These are phyloP conservation scores for Stentor roeselii DNA, from an alignment of 73 alveolate genomes.

Conservation along the genomic window DNA sequence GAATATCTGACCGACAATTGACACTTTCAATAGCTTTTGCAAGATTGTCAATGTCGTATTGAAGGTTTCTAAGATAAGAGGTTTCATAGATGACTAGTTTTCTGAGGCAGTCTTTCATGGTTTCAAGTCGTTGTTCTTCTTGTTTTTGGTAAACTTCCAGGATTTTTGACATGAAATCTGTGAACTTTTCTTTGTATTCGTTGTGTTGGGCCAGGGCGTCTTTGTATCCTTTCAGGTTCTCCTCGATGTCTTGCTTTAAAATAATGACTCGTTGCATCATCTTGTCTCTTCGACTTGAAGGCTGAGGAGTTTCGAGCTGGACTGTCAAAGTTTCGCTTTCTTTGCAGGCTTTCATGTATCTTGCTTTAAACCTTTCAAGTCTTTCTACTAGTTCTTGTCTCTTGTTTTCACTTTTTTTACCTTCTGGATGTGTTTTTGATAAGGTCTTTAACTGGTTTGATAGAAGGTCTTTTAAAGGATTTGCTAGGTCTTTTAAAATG, in stretches of 20 bases:
- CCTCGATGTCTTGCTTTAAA: background rate
- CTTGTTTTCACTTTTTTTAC: background rate
- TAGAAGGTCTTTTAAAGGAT: conserved; percentile 22
- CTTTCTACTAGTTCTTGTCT: background rate
- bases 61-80: conserved; percentile 29
- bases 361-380: background rate
- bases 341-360: conserved; percentile 14
- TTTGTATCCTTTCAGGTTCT: background rate
- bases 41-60: conserved; percentile 28
- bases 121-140: conserved; percentile 30
- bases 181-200: background rate
- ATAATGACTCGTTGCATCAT: background rate
- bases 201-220: background rate
- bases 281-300: conserved; percentile 6
- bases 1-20: background rate
- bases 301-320: background rate
- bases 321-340: conserved; percentile 12
- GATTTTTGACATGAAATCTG: conserved; percentile 15
- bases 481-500: conserved; percentile 17
- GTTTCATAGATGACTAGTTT: conserved; percentile 28
- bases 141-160: conserved; percentile 30
- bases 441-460: conserved; percentile 16
- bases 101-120: conserved; percentile 33
- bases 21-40: conserved; percentile 25
- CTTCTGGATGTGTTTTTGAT: conserved; percentile 9